phyloP scores from a whole-genome alignment of 1,139 yeast genomes.

The Debaryomyces robertsiae region DNA sequence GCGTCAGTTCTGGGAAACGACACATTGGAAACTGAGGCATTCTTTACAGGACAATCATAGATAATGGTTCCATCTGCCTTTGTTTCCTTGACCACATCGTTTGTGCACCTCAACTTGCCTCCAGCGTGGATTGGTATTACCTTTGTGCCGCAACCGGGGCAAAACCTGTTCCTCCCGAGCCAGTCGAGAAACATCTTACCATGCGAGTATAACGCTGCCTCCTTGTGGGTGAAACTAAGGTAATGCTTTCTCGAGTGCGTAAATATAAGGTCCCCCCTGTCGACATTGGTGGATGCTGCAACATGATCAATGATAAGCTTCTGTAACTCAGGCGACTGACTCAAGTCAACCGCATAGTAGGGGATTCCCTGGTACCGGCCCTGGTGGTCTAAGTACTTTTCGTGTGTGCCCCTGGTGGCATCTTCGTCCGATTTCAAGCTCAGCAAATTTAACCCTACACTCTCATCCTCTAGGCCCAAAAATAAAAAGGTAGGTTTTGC shows the following conservation, averaged over 20 bases:
- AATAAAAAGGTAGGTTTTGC: slow-evolving; percentile 56
- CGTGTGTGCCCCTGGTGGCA: slow-evolving; percentile 19
- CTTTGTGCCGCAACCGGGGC: slow-evolving; percentile 85
- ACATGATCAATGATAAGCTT: slow-evolving; percentile 25
- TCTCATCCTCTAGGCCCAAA: slow-evolving; percentile 67
- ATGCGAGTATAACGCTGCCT: slow-evolving; percentile 73
- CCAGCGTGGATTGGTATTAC: slow-evolving; percentile 81
- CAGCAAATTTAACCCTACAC: slow-evolving; percentile 39
- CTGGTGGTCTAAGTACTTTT: slow-evolving; percentile 43
- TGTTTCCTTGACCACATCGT: slow-evolving; percentile 22
- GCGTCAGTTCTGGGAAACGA: slow-evolving; percentile 93
- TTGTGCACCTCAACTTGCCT: slow-evolving; percentile 68
- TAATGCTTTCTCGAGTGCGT: slow-evolving; percentile 40
- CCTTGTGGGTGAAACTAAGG: slow-evolving; percentile 42
- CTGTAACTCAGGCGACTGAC: slow-evolving; percentile 32
- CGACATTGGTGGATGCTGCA: slow-evolving; percentile 15
- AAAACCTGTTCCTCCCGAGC: slow-evolving; percentile 71
- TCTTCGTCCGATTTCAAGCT: slow-evolving; percentile 32
- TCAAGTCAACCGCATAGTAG: slow-evolving; percentile 73
- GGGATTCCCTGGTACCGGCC: slow-evolving; percentile 70
- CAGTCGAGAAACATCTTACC: slow-evolving; percentile 87
- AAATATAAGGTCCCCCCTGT: slow-evolving; percentile 24
- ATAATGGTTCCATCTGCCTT: slow-evolving; percentile 15
- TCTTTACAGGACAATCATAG: slow-evolving; percentile 55
- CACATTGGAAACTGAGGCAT: slow-evolving; percentile 57